A percentile compares a stretch with the other conserved stretches of the same genome.
phyloP scores from a whole-genome alignment of 2,329 filamentous ascomycete species.

The Parastagonospora nodorum region DNA sequence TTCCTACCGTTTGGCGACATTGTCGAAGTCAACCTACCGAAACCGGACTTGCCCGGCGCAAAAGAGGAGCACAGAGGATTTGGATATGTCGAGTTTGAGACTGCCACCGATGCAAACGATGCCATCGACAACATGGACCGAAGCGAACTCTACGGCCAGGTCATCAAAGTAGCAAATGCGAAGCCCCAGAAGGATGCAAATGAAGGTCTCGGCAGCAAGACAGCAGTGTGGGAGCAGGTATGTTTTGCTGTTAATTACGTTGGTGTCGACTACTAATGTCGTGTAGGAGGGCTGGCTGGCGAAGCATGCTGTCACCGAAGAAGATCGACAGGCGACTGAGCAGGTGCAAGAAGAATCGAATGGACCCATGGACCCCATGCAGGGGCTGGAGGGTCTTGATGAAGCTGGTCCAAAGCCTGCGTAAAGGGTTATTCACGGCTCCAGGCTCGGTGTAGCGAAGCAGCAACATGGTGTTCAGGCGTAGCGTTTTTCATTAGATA shows the following conservation, averaged over 20 bases:
- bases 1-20: constrained; percentile 98
- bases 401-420: constrained; percentile 87
- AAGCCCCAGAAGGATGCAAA: constrained; percentile 89
- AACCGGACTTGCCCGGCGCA: constrained; percentile 79
- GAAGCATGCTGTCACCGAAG: constrained; percentile 82
- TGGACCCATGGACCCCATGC: constrained; percentile 83
- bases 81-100: constrained; percentile 94
- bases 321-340: constrained; percentile 69
- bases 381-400: constrained; percentile 89
- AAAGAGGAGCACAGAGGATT: constrained; percentile 86
- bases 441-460: background rate
- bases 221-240: constrained; percentile 97
- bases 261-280: constrained; percentile 11
- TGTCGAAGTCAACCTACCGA: constrained; percentile 85
- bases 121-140: constrained; percentile 99
- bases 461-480: constrained; percentile 25
- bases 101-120: constrained; percentile 83
- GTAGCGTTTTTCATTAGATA: constrained; percentile 13
- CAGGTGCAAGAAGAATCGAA: constrained; percentile 58
- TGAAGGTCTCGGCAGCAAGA: constrained; percentile 89
- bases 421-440: constrained; percentile 41
- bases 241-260: constrained; percentile 30
- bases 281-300: constrained; percentile 88
- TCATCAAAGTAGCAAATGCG: constrained; percentile 89
- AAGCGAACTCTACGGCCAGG: constrained; percentile 88